Evolutionary conservation across 1,284 basidiomycete genomes (phyloP).

Genomic region (Moesziomyces aphidis): DNA sequence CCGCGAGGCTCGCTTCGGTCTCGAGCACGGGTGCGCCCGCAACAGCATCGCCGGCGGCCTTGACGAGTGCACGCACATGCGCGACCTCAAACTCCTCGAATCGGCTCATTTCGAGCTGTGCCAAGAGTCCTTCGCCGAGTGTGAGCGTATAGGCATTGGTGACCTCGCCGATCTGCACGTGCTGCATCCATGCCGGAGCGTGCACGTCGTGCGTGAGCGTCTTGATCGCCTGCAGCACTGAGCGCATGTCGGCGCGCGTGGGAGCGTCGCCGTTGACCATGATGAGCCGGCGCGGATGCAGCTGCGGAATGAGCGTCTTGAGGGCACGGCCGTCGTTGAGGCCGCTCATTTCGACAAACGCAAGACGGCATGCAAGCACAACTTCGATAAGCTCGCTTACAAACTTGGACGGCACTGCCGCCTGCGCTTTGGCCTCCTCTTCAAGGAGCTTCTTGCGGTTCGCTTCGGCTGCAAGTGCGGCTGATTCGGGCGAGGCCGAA

Average conservation of each 20-base stretch:
- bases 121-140: constrained; percentile 86
- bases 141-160: constrained; percentile 94
- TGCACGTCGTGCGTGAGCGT: constrained; percentile 89
- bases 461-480: constrained; percentile 70
- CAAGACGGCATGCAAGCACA: constrained; percentile 82
- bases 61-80: constrained; percentile 17
- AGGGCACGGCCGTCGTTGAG: constrained; percentile 95
- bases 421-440: constrained; percentile 15
- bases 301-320: constrained; percentile 94
- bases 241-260: constrained; percentile 34
- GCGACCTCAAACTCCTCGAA: constrained; percentile 76
- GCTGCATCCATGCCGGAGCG: constrained; percentile 79
- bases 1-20: background rate
- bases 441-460: constrained; percentile 73
- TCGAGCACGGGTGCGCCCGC: constrained; percentile 19
- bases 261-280: constrained; percentile 58
- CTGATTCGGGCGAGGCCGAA: constrained; percentile 6
- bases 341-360: constrained; percentile 95
- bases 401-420: constrained; percentile 92
- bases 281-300: constrained; percentile 79
- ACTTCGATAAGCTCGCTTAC: constrained; percentile 80
- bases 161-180: constrained; percentile 90
- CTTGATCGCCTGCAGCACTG: constrained; percentile 43
- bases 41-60: constrained; percentile 1
- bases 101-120: constrained; percentile 86